Evolutionary conservation across 2,329 filamentous ascomycete species (phyloP).

Genomic region (Monosporascus sp.): DNA sequence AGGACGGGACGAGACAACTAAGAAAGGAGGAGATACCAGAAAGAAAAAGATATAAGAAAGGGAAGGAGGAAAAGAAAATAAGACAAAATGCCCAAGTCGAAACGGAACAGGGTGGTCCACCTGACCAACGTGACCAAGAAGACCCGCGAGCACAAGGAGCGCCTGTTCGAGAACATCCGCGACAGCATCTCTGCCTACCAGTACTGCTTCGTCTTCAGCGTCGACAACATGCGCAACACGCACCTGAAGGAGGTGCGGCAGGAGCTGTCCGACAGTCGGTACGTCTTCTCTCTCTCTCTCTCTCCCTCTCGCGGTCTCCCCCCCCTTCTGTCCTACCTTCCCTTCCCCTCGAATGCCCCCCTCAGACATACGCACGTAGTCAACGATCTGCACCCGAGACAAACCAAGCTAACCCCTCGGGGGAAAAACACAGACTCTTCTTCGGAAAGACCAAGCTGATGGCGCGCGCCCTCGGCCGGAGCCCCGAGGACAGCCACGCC

Average conservation of each 20-base stretch:
- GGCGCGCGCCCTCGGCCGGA: conserved; percentile 84
- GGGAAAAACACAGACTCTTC: conserved; percentile 63
- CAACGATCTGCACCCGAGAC: conserved; percentile 1
- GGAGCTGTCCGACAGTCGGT: conserved; percentile 82
- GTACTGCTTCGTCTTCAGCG: conserved; percentile 86
- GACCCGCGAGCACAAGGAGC: conserved; percentile 83
- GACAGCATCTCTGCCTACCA: conserved; percentile 80
- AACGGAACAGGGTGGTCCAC: conserved; percentile 83
- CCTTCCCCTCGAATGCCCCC: conserved; percentile 1
- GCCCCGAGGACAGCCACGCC: conserved; percentile 72
- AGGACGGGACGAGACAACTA: neutral
- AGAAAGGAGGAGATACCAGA: neutral
- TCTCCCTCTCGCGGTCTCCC: neutral
- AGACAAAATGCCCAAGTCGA: conserved; percentile 85
- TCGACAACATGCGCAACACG: conserved; percentile 98
- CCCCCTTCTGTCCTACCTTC: conserved; percentile 1
- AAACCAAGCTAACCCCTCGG: conserved; percentile 10
- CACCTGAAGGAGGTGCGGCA: conserved; percentile 87
- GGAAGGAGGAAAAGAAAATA: neutral
- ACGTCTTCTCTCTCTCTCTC: conserved; percentile 24
- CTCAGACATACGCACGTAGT: neutral
- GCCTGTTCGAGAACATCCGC: conserved; percentile 84
- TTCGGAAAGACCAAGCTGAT: conserved; percentile 99
- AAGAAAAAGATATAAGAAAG: neutral
- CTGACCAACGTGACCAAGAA: conserved; percentile 91